Conservation (phyloP, 1,284 basidiomycete species). For the Xerocomus nothofagi region DNA sequence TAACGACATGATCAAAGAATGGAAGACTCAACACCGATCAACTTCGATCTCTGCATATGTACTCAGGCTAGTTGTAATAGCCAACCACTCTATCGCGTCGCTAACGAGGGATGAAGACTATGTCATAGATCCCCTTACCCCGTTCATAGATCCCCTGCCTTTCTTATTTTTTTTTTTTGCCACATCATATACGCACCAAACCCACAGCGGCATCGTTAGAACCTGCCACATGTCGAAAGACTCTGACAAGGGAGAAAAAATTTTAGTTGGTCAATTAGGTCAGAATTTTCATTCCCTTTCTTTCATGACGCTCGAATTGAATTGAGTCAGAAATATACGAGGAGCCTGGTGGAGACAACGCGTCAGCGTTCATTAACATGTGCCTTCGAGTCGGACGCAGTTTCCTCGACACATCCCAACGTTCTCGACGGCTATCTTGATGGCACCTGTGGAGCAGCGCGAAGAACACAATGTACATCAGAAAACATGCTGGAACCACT, state of each 20-base stretch:
- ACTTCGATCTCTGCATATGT: not conserved
- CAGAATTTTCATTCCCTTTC: not conserved
- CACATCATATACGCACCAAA: not conserved
- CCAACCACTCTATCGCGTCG: not conserved
- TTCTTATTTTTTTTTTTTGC: conserved; percentile 3
- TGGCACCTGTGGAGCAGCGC: not conserved
- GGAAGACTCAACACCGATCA: conserved; percentile 8
- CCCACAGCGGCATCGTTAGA: not conserved
- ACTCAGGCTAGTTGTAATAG: no score
- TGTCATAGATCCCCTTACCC: not conserved
- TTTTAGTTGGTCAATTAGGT: conserved; percentile 9
- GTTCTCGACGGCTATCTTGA: not conserved
- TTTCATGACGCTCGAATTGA: conserved; percentile 6
- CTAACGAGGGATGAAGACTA: not conserved
- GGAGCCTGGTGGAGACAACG: not conserved
- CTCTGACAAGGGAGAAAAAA: not conserved
- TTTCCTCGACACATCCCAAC: not conserved
- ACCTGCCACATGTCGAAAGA: conserved; percentile 10
- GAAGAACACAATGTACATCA: not conserved
- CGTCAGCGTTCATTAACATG: conserved; percentile 9
- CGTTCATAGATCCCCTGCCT: conserved; percentile 8
- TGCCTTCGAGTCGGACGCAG: not conserved
- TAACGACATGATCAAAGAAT: not conserved
- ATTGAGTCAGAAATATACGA: not conserved
- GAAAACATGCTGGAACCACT: not conserved